These are phyloP conservation scores for Globisporangium polare DNA, from an alignment of 352 stramenopile genomes.

Conservation along the genomic window DNA sequence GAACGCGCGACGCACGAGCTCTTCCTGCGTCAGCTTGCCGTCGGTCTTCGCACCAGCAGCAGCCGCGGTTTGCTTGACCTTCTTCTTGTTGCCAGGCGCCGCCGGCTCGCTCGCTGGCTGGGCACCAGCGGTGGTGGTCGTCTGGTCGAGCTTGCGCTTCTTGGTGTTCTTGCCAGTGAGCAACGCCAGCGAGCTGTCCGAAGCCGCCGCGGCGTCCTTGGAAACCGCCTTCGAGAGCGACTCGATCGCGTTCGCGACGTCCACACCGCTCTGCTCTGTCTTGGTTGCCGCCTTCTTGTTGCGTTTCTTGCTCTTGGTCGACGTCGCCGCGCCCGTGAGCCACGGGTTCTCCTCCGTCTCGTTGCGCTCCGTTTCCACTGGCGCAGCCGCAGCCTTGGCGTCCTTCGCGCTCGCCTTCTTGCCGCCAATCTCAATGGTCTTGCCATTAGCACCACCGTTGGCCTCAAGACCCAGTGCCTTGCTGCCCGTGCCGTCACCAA, in stretches of 20 bases:
- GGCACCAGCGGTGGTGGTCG: conserved; percentile 6
- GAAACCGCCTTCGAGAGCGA: conserved; percentile 50
- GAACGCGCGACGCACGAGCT: conserved; percentile 95
- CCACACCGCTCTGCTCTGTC: conserved; percentile 26
- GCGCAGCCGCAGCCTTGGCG: conserved; percentile 16
- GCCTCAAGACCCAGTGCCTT: conserved; percentile 20
- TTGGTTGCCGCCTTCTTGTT: conserved; percentile 54
- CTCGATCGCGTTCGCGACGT: conserved; percentile 57
- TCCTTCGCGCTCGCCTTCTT: not conserved
- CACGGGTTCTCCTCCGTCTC: conserved; percentile 67
- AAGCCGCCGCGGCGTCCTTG: conserved; percentile 18
- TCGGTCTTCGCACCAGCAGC: conserved; percentile 17
- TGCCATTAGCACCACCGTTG: conserved; percentile 13
- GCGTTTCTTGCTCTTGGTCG: conserved; percentile 58
- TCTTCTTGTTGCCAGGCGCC: conserved; percentile 37
- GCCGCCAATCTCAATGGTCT: conserved; percentile 33
- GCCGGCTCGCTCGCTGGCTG: not conserved
- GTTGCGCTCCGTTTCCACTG: conserved; percentile 10
- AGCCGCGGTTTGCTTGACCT: conserved; percentile 23
- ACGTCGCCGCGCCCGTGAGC: conserved; percentile 32
- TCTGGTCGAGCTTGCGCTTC: conserved; percentile 35
- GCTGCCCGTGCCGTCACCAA: conserved; percentile 37
- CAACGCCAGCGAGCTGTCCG: conserved; percentile 16
- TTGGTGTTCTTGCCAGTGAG: conserved; percentile 34
- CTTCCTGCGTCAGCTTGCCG: conserved; percentile 71